A percentile compares a stretch with the other conserved stretches of the same genome.
These are phyloP conservation scores for Juglanconis juglandina DNA, from an alignment of 2,329 filamentous ascomycete genomes.

Conservation along the genomic window DNA sequence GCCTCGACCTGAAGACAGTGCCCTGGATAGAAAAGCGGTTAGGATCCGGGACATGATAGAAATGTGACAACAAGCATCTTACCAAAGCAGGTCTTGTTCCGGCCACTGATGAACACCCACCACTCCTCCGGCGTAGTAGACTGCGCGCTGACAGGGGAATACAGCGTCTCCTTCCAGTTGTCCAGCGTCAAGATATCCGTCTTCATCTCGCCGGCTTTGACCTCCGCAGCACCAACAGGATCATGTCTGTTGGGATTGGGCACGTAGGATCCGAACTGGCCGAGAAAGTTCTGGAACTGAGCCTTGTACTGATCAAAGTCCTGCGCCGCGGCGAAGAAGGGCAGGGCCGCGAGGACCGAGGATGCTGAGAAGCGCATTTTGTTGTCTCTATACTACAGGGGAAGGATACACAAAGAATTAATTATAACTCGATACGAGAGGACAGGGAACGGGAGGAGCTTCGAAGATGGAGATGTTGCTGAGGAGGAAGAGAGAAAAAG, in stretches of 20 bases:
- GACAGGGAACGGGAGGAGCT: slow-evolving; percentile 8
- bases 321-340: slow-evolving; percentile 52
- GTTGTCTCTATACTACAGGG: slow-evolving; percentile 4
- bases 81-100: slow-evolving; percentile 76
- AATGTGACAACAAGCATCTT: slow-evolving; percentile 25
- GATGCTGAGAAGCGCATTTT: slow-evolving; percentile 58
- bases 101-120: slow-evolving; percentile 70
- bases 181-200: slow-evolving; percentile 60
- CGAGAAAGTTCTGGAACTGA: slow-evolving; percentile 62
- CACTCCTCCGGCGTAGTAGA: slow-evolving; percentile 67
- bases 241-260: slow-evolving; percentile 34
- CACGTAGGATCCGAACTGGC: slow-evolving; percentile 53
- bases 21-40: slow-evolving; percentile 40
- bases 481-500: slow-evolving; percentile 2
- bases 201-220: slow-evolving; percentile 48
- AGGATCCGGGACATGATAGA: neutral
- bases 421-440: neutral
- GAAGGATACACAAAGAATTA: neutral
- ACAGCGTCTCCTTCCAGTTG: slow-evolving; percentile 69
- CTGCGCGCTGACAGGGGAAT: slow-evolving; percentile 55
- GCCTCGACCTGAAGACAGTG: slow-evolving; percentile 61
- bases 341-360: slow-evolving; percentile 50
- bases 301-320: slow-evolving; percentile 57
- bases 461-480: neutral
- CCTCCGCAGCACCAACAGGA: slow-evolving; percentile 42